A percentile compares a stretch with the other conserved stretches of the same genome.
Evolutionary conservation across 805 yeast genomes (phyloP).

Genomic region (Metschnikowia peoriensis): DNA sequence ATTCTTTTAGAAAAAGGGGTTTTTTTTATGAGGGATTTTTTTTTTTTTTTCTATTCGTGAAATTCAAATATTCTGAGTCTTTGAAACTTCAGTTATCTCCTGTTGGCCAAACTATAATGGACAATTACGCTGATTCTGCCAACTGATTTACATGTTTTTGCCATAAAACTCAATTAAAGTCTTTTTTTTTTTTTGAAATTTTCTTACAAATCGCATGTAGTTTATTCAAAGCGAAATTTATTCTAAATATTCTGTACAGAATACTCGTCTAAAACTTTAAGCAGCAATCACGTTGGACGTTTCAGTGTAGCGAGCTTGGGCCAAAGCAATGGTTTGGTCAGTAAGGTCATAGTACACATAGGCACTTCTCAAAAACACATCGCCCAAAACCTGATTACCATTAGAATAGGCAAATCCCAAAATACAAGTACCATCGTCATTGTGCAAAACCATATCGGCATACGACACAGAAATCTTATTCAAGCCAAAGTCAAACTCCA

Average conservation of each 20-base stretch:
- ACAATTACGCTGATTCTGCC: too few relatives aligned
- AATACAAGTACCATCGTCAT: slow-evolving; percentile 13
- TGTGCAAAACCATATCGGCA: slow-evolving; percentile 9
- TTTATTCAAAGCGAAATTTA: too few relatives aligned
- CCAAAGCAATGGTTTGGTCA: slow-evolving; percentile 16
- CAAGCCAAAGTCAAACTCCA: slow-evolving; percentile 14
- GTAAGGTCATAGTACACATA: slow-evolving; percentile 20
- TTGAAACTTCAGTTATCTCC: too few relatives aligned
- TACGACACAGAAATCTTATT: slow-evolving; percentile 9
- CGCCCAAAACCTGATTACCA: slow-evolving; percentile 15
- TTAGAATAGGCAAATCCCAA: slow-evolving; percentile 13
- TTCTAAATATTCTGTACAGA: neutral
- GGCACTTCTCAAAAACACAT: slow-evolving; percentile 18
- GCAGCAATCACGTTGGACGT: slow-evolving; percentile 13
- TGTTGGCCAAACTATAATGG: too few relatives aligned
- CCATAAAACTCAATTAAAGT: too few relatives aligned
- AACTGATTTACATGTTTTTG: too few relatives aligned
- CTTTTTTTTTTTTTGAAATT: too few relatives aligned
- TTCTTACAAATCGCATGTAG: too few relatives aligned
- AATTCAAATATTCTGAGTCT: too few relatives aligned
- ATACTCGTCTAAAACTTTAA: neutral
- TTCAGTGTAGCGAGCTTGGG: slow-evolving; percentile 9
- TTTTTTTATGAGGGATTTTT: too few relatives aligned
- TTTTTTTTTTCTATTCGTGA: too few relatives aligned
- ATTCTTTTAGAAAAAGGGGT: too few relatives aligned